Evolutionary conservation across 2,329 filamentous ascomycete species (phyloP).

Genomic region (Fusarium bulbicola): DNA sequence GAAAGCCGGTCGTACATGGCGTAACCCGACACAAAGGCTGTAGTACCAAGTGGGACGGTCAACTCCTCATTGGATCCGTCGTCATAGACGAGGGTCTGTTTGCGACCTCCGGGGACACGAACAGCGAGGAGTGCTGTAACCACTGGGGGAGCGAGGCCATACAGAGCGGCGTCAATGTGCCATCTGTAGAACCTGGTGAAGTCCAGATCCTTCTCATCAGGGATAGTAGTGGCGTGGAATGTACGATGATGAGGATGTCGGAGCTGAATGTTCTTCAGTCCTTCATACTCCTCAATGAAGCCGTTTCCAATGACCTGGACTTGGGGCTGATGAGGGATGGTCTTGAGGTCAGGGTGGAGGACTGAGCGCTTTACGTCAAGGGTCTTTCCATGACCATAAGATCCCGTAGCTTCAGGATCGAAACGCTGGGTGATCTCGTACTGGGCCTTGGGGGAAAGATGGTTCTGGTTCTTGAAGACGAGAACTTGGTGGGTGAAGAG

Average conservation of each 20-base stretch:
- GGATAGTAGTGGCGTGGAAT: slow-evolving; percentile 74
- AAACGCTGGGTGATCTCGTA: slow-evolving; percentile 79
- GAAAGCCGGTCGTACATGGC: slow-evolving; percentile 75
- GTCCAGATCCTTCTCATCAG: slow-evolving; percentile 59
- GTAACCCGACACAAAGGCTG: slow-evolving; percentile 77
- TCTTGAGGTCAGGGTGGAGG: slow-evolving; percentile 82
- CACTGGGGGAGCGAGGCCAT: slow-evolving; percentile 77
- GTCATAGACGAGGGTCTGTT: slow-evolving; percentile 76
- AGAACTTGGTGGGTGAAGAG: slow-evolving; percentile 76
- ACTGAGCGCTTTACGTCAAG: slow-evolving; percentile 71
- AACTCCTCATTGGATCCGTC: slow-evolving; percentile 74
- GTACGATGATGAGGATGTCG: slow-evolving; percentile 81
- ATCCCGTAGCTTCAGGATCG: slow-evolving; percentile 69
- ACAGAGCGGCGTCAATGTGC: slow-evolving; percentile 83
- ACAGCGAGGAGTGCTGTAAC: slow-evolving; percentile 79
- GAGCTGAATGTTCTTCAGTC: slow-evolving; percentile 72
- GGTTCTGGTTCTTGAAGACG: slow-evolving; percentile 73
- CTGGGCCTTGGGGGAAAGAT: slow-evolving; percentile 74
- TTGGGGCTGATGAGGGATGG: slow-evolving; percentile 80
- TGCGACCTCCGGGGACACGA: slow-evolving; percentile 72
- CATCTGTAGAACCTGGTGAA: slow-evolving; percentile 74
- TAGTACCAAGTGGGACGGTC: slow-evolving; percentile 76
- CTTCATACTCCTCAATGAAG: slow-evolving; percentile 74
- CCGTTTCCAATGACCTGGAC: slow-evolving; percentile 82
- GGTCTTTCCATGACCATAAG: slow-evolving; percentile 81